A percentile compares a stretch with the other conserved stretches of the same genome.
Conservation (phyloP, 1,139 yeast species). For the Lodderomyces elongisporus region DNA sequence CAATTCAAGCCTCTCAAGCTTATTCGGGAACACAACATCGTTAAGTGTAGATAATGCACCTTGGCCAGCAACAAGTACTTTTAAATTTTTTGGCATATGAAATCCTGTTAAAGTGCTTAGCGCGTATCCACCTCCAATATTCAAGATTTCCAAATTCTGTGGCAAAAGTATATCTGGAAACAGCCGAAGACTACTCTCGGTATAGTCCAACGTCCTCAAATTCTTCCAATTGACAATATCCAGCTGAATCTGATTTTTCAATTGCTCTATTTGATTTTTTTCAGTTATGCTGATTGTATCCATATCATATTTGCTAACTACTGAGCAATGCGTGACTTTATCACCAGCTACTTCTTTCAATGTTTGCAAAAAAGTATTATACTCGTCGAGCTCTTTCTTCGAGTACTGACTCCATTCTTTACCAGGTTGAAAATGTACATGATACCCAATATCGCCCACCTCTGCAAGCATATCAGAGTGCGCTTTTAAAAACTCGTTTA, state of each 20-base stretch:
- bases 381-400: conserved; percentile 22
- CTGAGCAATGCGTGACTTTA: conserved; percentile 36
- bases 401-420: conserved; percentile 34
- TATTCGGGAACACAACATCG: conserved; percentile 30
- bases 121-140: conserved; percentile 39
- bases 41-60: conserved; percentile 36
- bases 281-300: conserved; percentile 34
- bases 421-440: conserved; percentile 32
- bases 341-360: conserved; percentile 21
- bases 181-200: conserved; percentile 34
- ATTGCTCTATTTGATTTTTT: conserved; percentile 26
- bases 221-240: conserved; percentile 37
- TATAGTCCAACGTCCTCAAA: conserved; percentile 33
- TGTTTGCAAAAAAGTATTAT: conserved; percentile 21
- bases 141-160: conserved; percentile 33
- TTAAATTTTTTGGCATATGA: conserved; percentile 34
- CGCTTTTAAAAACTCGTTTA: conserved; percentile 20
- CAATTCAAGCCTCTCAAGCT: conserved; percentile 30
- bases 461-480: conserved; percentile 16
- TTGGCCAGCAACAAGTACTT: conserved; percentile 28
- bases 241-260: conserved; percentile 37
- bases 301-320: conserved; percentile 35
- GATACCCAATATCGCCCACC: conserved; percentile 29
- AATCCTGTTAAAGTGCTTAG: conserved; percentile 40
- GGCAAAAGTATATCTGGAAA: conserved; percentile 41